Percentiles rank a stretch among this genome's conserved stretches.
phyloP scores from a whole-genome alignment of 371 early-diverging fungal genomes.

The Nosema bombycis region DNA sequence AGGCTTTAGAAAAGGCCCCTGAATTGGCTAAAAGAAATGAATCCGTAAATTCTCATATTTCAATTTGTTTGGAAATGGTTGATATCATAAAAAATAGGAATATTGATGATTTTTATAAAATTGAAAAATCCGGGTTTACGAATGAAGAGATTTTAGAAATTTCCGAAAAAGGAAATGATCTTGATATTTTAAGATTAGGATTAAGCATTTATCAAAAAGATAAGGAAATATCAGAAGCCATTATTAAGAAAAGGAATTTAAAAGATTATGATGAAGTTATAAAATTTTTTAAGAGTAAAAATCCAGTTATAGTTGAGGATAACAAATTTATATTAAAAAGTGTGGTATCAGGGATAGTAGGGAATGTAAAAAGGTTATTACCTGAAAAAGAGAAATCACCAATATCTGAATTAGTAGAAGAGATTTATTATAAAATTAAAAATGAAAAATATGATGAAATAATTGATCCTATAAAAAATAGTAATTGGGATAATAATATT shows the following conservation, averaged over 20 bases:
- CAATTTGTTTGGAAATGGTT: slow-evolving; percentile 81
- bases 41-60: slow-evolving; percentile 91
- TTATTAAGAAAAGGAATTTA: slow-evolving; percentile 54
- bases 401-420: slow-evolving; percentile 47
- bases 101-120: slow-evolving; percentile 81
- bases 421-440: slow-evolving; percentile 39
- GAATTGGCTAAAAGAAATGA: slow-evolving; percentile 86
- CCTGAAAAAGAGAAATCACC: slow-evolving; percentile 51
- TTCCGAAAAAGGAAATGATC: slow-evolving; percentile 48
- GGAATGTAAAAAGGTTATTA: slow-evolving; percentile 56
- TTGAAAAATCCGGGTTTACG: slow-evolving; percentile 76
- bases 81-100: slow-evolving; percentile 82
- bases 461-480: slow-evolving; percentile 10
- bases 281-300: slow-evolving; percentile 35
- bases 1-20: slow-evolving; percentile 81
- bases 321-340: slow-evolving; percentile 4
- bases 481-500: slow-evolving; percentile 38
- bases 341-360: slow-evolving; percentile 41
- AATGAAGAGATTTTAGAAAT: slow-evolving; percentile 51
- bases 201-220: slow-evolving; percentile 37
- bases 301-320: neutral
- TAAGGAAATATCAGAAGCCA: slow-evolving; percentile 39
- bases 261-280: slow-evolving; percentile 32
- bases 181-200: slow-evolving; percentile 59
- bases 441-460: slow-evolving; percentile 27